Evolutionary conservation across 768 basidiomycete genomes (phyloP).

Genomic region (Gloeophyllum trabeum): DNA sequence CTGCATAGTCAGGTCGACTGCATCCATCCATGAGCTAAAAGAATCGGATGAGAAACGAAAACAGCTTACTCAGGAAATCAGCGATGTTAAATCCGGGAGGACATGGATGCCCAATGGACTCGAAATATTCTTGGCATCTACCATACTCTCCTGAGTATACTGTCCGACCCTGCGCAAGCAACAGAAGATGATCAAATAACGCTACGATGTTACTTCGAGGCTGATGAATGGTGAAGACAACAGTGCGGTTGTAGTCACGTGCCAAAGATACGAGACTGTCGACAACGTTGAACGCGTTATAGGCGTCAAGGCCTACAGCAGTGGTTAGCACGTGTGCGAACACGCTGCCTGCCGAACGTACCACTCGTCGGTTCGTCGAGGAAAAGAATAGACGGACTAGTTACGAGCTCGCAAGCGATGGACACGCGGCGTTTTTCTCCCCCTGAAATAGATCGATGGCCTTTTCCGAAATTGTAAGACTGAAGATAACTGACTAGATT

Average conservation of each 20-base stretch:
- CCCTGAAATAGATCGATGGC: slow-evolving; percentile 86
- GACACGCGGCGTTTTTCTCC: slow-evolving; percentile 96
- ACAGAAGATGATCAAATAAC: slow-evolving; percentile 83
- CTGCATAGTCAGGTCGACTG: slow-evolving; percentile 34
- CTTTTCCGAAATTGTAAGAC: slow-evolving; percentile 21
- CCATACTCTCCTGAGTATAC: slow-evolving; percentile 76
- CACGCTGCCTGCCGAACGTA: slow-evolving; percentile 21
- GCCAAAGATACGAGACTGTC: slow-evolving; percentile 82
- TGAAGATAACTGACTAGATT: slow-evolving; percentile 1
- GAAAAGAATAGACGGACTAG: slow-evolving; percentile 91
- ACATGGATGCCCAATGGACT: slow-evolving; percentile 68
- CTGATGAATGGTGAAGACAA: slow-evolving; percentile 97
- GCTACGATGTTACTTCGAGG: slow-evolving; percentile 96
- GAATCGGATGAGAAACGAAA: slow-evolving; percentile 1
- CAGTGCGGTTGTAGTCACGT: slow-evolving; percentile 83
- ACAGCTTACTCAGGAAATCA: slow-evolving; percentile 81
- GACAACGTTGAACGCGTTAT: slow-evolving; percentile 91
- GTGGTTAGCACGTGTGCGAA: slow-evolving; percentile 3
- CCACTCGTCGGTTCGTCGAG: slow-evolving; percentile 96
- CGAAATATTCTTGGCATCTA: slow-evolving; percentile 75
- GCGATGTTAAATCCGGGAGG: slow-evolving; percentile 96
- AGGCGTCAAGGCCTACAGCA: slow-evolving; percentile 74
- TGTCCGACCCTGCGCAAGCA: slow-evolving; percentile 74
- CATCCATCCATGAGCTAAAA: slow-evolving; percentile 4
- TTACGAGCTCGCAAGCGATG: slow-evolving; percentile 97